These are phyloP conservation scores for Colletotrichum somersetense DNA, from an alignment of 2,329 filamentous ascomycete genomes.

Conservation along the genomic window DNA sequence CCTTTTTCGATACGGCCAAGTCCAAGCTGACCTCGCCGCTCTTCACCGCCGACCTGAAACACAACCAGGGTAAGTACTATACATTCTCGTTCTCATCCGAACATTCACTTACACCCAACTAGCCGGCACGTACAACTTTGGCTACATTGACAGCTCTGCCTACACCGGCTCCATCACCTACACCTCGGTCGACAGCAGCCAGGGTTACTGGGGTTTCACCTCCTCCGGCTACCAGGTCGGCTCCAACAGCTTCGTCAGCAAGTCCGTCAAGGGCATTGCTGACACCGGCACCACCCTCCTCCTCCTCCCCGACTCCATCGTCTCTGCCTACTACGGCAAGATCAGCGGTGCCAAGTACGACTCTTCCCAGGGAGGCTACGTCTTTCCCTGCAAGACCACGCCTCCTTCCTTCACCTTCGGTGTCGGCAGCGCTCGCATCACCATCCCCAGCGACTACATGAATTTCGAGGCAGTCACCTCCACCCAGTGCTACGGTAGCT, in stretches of 20 bases:
- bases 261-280: conserved; percentile 43
- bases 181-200: conserved; percentile 63
- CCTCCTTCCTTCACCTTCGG: conserved; percentile 60
- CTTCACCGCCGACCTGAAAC: conserved; percentile 42
- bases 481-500: conserved; percentile 68
- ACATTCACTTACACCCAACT: conserved; percentile 1
- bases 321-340: conserved; percentile 45
- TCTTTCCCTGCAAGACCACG: conserved; percentile 59
- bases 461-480: conserved; percentile 59
- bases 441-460: conserved; percentile 57
- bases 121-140: conserved; percentile 54
- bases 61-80: conserved; percentile 27
- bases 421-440: conserved; percentile 57
- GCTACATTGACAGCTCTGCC: conserved; percentile 66
- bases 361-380: conserved; percentile 45
- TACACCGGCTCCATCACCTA: conserved; percentile 71
- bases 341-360: conserved; percentile 45
- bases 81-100: no score
- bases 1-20: conserved; percentile 45
- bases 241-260: conserved; percentile 36
- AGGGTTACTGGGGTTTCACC: conserved; percentile 75
- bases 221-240: conserved; percentile 44
- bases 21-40: conserved; percentile 33
- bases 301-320: conserved; percentile 44
- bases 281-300: conserved; percentile 49